These are phyloP conservation scores for Amanita muscaria DNA, from an alignment of 768 basidiomycete genomes.

Conservation along the genomic window DNA sequence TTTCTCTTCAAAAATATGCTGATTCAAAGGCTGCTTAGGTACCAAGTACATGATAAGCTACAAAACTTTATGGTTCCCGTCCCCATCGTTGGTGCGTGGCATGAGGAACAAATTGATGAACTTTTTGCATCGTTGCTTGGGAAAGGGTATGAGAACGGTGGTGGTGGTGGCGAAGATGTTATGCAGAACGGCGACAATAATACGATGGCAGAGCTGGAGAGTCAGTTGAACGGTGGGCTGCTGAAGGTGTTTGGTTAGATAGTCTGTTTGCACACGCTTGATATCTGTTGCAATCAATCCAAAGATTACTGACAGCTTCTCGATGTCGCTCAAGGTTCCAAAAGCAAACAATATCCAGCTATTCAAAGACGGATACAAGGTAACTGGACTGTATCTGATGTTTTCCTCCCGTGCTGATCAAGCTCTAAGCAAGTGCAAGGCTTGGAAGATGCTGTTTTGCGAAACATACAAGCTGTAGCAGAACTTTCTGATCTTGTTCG, in stretches of 20 bases:
- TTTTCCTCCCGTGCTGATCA: neutral
- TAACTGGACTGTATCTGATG: constrained; percentile 16
- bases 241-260: constrained; percentile 1
- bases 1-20: neutral
- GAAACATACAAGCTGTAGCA: constrained; percentile 93
- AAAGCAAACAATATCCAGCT: constrained; percentile 82
- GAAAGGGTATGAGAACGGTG: constrained; percentile 42
- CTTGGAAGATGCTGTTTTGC: constrained; percentile 92
- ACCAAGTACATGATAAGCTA: constrained; percentile 91
- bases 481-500: constrained; percentile 92
- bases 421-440: constrained; percentile 60
- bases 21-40: constrained; percentile 26
- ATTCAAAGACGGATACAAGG: constrained; percentile 98
- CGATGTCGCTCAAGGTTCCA: constrained; percentile 92
- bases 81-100: constrained; percentile 63
- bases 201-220: neutral
- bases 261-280: neutral
- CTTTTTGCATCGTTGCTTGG: constrained; percentile 85
- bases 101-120: constrained; percentile 95
- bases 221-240: neutral
- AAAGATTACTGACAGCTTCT: no score
- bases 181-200: neutral
- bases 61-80: constrained; percentile 97
- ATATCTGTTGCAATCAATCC: neutral
- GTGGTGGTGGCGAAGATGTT: neutral